Conservation (phyloP, 805 yeast species). For the Pichia cephalocereana region DNA sequence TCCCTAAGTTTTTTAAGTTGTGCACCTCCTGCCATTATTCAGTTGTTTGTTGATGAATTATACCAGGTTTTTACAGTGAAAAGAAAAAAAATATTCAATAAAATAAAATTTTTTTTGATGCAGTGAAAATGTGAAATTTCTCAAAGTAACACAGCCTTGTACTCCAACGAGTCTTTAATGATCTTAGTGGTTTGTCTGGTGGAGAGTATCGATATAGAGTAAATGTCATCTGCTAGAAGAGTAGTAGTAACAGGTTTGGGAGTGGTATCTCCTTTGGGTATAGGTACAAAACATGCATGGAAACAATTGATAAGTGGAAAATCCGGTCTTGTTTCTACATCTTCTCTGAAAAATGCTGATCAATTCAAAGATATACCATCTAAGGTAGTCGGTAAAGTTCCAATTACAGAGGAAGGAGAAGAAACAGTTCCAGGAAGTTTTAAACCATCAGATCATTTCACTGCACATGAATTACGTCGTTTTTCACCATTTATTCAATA, state of each 20-base stretch:
- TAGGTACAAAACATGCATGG: slow-evolving; percentile 53
- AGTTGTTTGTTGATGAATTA: too few species aligned
- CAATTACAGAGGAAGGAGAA: slow-evolving; percentile 32
- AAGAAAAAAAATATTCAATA: too few species aligned
- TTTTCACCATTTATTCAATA: slow-evolving; percentile 68
- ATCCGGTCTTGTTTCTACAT: slow-evolving; percentile 55
- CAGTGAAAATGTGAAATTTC: too few species aligned
- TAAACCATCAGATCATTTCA: slow-evolving; percentile 43
- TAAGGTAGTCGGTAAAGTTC: slow-evolving; percentile 69
- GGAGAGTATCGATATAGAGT: not conserved
- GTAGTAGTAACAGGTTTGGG: slow-evolving; percentile 95
- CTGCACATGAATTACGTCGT: slow-evolving; percentile 43
- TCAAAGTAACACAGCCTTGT: too few species aligned
- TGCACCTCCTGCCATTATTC: slow-evolving; percentile 54
- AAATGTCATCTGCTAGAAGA: slow-evolving; percentile 28
- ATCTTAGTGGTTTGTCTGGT: not conserved
- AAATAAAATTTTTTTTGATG: too few species aligned
- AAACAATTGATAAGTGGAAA: slow-evolving; percentile 36
- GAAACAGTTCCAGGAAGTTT: slow-evolving; percentile 27
- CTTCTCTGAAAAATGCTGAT: slow-evolving; percentile 31
- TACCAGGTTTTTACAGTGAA: too few species aligned
- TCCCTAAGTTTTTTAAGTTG: slow-evolving; percentile 79
- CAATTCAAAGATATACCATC: slow-evolving; percentile 53
- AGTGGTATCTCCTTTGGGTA: slow-evolving; percentile 76
- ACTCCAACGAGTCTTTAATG: too few species aligned